Conservation (phyloP, 306 rosid species). For the Vigna hirtella region DNA sequence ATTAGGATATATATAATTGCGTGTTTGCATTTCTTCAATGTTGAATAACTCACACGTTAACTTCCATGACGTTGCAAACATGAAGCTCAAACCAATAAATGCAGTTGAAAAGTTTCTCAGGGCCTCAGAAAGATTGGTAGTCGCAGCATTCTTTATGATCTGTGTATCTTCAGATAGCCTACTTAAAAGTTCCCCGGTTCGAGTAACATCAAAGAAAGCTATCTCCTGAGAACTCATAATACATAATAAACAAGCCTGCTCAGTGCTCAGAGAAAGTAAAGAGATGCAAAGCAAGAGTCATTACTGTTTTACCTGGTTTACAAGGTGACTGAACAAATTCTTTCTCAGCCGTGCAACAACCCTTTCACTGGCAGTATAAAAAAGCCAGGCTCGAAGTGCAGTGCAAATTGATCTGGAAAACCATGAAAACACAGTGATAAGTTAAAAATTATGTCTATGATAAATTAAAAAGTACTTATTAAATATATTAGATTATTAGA, state of each 20-base stretch:
- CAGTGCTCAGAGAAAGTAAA: slow-evolving; percentile 8
- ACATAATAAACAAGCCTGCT: slow-evolving; percentile 24
- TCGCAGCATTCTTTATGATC: slow-evolving; percentile 86
- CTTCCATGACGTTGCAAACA: slow-evolving; percentile 83
- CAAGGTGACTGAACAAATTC: slow-evolving; percentile 73
- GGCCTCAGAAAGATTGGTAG: slow-evolving; percentile 91
- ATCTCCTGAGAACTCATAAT: slow-evolving; percentile 67
- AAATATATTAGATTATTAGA: too few relatives aligned
- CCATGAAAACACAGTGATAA: slow-evolving; percentile 29
- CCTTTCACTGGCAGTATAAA: slow-evolving; percentile 82
- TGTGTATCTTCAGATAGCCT: slow-evolving; percentile 91
- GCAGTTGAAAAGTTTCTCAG: slow-evolving; percentile 71
- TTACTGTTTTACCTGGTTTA: slow-evolving; percentile 60
- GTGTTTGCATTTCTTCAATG: slow-evolving; percentile 20
- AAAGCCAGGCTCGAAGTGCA: slow-evolving; percentile 82
- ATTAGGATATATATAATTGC: slow-evolving; percentile 15
- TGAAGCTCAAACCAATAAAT: slow-evolving; percentile 74
- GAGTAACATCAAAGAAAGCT: slow-evolving; percentile 84
- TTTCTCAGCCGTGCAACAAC: slow-evolving; percentile 82
- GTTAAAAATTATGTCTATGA: not conserved
- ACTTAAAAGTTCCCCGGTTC: slow-evolving; percentile 85
- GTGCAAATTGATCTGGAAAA: slow-evolving; percentile 76
- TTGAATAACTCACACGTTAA: slow-evolving; percentile 68
- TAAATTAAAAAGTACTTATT: not conserved
- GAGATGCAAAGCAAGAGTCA: slow-evolving; percentile 22